phyloP scores from a whole-genome alignment of 2,329 filamentous ascomycete species.

The Sclerotinia subarctica region DNA sequence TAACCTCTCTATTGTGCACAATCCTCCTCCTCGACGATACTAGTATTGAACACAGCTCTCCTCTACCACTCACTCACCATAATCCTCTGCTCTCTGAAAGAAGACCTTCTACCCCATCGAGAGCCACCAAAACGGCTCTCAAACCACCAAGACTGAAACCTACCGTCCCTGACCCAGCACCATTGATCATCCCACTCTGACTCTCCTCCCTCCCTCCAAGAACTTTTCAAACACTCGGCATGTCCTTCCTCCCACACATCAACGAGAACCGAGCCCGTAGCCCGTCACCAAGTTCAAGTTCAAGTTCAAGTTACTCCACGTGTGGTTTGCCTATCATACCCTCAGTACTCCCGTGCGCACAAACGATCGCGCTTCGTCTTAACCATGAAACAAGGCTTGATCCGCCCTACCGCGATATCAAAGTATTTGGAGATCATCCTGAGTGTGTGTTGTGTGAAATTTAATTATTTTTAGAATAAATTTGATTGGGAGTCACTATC shows the following conservation, averaged over 20 bases:
- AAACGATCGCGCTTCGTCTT: not conserved
- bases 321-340: not conserved
- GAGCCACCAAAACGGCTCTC: not conserved
- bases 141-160: not conserved
- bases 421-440: not conserved
- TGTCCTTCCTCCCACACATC: not conserved
- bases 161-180: not conserved
- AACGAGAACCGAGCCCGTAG: not conserved
- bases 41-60: not conserved
- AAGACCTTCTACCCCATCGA: not conserved
- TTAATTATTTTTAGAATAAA: not conserved
- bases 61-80: not conserved
- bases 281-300: not conserved
- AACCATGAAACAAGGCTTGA: not conserved
- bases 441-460: not conserved
- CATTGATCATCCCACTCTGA: not conserved
- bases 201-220: not conserved
- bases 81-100: not conserved
- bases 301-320: not conserved
- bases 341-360: not conserved
- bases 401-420: not conserved
- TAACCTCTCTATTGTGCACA: not conserved
- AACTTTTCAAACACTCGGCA: not conserved
- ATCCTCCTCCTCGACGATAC: no score
- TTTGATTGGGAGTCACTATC: not conserved